Evolutionary conservation across 1,284 basidiomycete species (phyloP).

Genomic region (Heimioporus retisporus): DNA sequence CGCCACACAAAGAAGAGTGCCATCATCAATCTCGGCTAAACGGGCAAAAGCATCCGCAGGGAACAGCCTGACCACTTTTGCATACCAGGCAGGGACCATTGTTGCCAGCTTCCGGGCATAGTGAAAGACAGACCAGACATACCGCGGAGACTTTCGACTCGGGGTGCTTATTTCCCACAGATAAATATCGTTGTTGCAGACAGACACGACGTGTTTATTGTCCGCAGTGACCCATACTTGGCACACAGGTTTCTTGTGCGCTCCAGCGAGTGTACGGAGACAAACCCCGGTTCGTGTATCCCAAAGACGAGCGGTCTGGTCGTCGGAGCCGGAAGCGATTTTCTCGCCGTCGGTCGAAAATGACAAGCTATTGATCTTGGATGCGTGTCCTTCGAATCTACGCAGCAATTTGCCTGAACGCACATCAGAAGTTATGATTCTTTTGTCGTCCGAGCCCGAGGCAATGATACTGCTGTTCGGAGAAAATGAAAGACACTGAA

Average conservation of each 20-base stretch:
- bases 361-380: slow-evolving; percentile 26
- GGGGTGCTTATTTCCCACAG: slow-evolving; percentile 19
- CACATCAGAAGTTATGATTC: slow-evolving; percentile 24
- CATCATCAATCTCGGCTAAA: slow-evolving; percentile 21
- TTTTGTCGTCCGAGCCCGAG: slow-evolving; percentile 34
- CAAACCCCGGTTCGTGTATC: slow-evolving; percentile 32
- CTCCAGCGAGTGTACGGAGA: slow-evolving; percentile 21
- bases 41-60: slow-evolving; percentile 15
- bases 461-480: slow-evolving; percentile 19
- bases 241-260: slow-evolving; percentile 26
- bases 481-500: slow-evolving; percentile 29
- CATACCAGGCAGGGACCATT: slow-evolving; percentile 30
- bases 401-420: slow-evolving; percentile 19
- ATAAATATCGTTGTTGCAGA: slow-evolving; percentile 24
- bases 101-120: slow-evolving; percentile 20
- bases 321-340: slow-evolving; percentile 34
- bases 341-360: slow-evolving; percentile 28
- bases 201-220: slow-evolving; percentile 23
- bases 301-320: slow-evolving; percentile 34
- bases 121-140: slow-evolving; percentile 28
- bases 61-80: slow-evolving; percentile 21
- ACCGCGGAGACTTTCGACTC: slow-evolving; percentile 19
- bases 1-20: slow-evolving; percentile 8
- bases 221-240: slow-evolving; percentile 32
- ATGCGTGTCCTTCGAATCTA: slow-evolving; percentile 19